Conservation (phyloP, 345 rosid species). For the Populus ilicifolia region DNA sequence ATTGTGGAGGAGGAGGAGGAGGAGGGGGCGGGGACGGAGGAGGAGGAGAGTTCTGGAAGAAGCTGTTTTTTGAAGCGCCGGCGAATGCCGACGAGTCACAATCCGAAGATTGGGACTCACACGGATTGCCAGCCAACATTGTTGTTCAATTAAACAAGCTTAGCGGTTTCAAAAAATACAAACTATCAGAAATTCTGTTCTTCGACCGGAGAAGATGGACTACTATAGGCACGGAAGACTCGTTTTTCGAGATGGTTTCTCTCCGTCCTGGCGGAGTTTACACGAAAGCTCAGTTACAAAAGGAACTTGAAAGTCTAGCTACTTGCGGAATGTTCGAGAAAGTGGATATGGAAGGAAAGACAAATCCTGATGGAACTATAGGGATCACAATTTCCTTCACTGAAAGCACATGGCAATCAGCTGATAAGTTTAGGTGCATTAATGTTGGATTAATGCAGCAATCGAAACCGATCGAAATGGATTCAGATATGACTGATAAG, state of each 20-base stretch:
- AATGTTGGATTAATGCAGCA: constrained; percentile 85
- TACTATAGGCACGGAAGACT: constrained; percentile 76
- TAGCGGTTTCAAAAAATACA: constrained; percentile 81
- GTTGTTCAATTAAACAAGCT: constrained; percentile 74
- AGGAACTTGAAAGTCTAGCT: constrained; percentile 85
- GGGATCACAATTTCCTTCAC: constrained; percentile 60
- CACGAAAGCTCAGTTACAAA: constrained; percentile 72
- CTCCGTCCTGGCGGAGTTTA: constrained; percentile 76
- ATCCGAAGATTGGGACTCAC: constrained; percentile 78
- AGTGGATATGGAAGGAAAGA: constrained; percentile 81
- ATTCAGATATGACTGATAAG: constrained; percentile 90
- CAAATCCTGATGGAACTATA: constrained; percentile 79
- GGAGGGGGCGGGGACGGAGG: constrained; percentile 47
- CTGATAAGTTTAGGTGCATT: constrained; percentile 79
- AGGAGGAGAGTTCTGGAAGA: constrained; percentile 52
- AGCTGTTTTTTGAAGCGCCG: constrained; percentile 39
- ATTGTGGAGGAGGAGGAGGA: constrained; percentile 34
- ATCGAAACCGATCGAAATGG: constrained; percentile 85
- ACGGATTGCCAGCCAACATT: constrained; percentile 84
- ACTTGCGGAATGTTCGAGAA: constrained; percentile 99
- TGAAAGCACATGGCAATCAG: constrained; percentile 92
- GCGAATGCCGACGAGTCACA: constrained; percentile 81
- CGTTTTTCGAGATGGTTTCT: constrained; percentile 96
- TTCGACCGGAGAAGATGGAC: constrained; percentile 56
- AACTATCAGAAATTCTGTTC: constrained; percentile 76